Base-by-base conservation (phyloP, 2,329 filamentous ascomycete genomes). In the Aspergillus fischeri region DNA sequence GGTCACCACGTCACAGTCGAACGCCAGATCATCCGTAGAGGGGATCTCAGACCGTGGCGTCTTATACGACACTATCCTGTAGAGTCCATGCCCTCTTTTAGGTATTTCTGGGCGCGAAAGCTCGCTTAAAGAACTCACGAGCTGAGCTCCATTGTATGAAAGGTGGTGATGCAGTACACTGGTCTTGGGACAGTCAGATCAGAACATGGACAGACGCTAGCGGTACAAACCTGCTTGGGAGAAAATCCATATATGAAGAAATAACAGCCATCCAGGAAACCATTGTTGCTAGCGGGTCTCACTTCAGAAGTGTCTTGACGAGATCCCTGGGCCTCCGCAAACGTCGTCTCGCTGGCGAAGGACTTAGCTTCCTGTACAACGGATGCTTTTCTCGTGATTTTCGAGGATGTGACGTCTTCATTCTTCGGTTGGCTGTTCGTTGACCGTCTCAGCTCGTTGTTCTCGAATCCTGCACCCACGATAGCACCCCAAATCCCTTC, bases 401-500 rank as follows among this genome's bases (percentile, higher is more conserved):
- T 63, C 47, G 53, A 52, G 27, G 53, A 47, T 54, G 56, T 55
- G 24, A 44, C 45, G 51, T 52, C 60, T 60, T 67, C 56, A 47
- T 65, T 50, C 58, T 53, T 61, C 50, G 57, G 70, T 58, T 64
- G 66, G 53, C 65, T 69, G 50, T 66, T 70, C 44, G 60, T 59
- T 32, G 70, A 62, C 52, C 54, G 64, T 49, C 63, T 65, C 41
- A 58, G 58, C 32, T 69, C 67, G 21, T 60, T 60, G n/a, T 62
- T 64, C 27, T 66, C 65, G 49, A 70, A 69, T 2, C 71, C 73
- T 17, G 65, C 67, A 55, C 86, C 86, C 25, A 94, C 83, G 58
- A 99, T 95, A 66, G 95, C 91, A 4, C 88, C 88, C 93, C 93
- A 97, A n/a, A 97, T 82, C 28, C 85, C 86, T 65, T 92, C 86